Evolutionary conservation across 345 rosid genomes (phyloP).

Genomic region (Firmiana major): DNA sequence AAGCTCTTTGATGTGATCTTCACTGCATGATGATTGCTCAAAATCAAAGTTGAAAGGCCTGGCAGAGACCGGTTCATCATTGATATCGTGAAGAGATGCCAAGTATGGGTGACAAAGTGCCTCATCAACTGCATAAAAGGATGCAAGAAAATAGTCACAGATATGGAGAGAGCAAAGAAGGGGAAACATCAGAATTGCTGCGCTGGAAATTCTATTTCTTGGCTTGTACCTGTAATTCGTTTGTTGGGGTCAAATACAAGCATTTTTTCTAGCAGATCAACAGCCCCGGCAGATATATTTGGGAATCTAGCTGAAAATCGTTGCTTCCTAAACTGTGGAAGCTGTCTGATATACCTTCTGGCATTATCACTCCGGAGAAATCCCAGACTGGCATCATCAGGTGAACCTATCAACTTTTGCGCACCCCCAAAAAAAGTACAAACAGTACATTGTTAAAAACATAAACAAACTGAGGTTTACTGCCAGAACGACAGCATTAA

Average conservation of each 20-base stretch:
- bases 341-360: conserved; percentile 79
- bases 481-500: not conserved
- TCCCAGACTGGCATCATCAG: conserved; percentile 76
- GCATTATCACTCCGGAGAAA: conserved; percentile 89
- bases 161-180: not conserved
- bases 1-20: conserved; percentile 90
- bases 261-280: conserved; percentile 88
- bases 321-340: conserved; percentile 75
- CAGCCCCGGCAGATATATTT: conserved; percentile 51
- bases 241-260: conserved; percentile 85
- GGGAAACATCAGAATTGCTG: not conserved
- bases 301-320: conserved; percentile 71
- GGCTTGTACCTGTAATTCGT: conserved; percentile 76
- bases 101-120: conserved; percentile 84
- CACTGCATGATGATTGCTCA: conserved; percentile 79
- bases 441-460: not conserved
- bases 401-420: conserved; percentile 88
- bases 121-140: conserved; percentile 62
- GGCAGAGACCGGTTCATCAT: conserved; percentile 81
- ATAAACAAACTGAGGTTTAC: not conserved
- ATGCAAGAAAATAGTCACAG: conserved; percentile 9
- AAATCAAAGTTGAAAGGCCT: conserved; percentile 74
- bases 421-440: conserved; percentile 13
- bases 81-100: conserved; percentile 68
- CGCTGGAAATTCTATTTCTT: conserved; percentile 5